phyloP scores from a whole-genome alignment of 2,329 filamentous ascomycete species.

The Diaporthe eres region DNA sequence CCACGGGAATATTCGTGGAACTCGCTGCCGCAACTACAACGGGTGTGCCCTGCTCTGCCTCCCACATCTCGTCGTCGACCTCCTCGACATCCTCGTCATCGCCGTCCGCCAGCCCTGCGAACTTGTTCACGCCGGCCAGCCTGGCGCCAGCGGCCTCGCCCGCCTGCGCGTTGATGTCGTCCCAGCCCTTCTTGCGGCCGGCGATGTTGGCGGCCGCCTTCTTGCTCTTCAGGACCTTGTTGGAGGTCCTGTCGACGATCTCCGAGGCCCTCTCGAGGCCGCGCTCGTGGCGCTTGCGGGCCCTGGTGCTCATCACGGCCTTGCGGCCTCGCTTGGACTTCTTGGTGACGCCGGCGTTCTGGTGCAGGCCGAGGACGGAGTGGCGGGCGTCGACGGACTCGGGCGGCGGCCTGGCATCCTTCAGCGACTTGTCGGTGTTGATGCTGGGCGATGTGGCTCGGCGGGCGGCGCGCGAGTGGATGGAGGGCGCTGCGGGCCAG shows the following conservation, averaged over 20 bases:
- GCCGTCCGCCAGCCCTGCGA: conserved; percentile 41
- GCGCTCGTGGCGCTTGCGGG: conserved; percentile 69
- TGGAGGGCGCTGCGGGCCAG: conserved; percentile 67
- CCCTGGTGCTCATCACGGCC: conserved; percentile 67
- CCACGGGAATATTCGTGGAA: background rate
- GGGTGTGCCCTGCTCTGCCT: conserved; percentile 42
- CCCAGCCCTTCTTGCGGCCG: conserved; percentile 68
- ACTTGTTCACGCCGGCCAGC: conserved; percentile 38
- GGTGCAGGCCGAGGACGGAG: conserved; percentile 78
- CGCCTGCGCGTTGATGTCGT: conserved; percentile 65
- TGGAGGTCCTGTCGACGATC: conserved; percentile 70
- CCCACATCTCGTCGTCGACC: conserved; percentile 43
- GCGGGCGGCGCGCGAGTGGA: conserved; percentile 81
- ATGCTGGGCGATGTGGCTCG: conserved; percentile 80
- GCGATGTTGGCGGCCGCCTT: conserved; percentile 62
- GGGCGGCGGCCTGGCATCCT: conserved; percentile 67
- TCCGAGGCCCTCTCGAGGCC: conserved; percentile 72
- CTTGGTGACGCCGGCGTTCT: conserved; percentile 76
- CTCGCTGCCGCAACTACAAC: background rate
- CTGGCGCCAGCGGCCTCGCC: conserved; percentile 47
- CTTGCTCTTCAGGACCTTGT: conserved; percentile 70
- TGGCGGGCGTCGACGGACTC: conserved; percentile 67
- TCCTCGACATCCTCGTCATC: conserved; percentile 40
- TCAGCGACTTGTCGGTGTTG: conserved; percentile 79
- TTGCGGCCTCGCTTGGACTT: conserved; percentile 73